A percentile compares a stretch with the other conserved stretches of the same genome.
phyloP scores from a whole-genome alignment of 345 rosid genomes.

The Rhodamnia argentea region DNA sequence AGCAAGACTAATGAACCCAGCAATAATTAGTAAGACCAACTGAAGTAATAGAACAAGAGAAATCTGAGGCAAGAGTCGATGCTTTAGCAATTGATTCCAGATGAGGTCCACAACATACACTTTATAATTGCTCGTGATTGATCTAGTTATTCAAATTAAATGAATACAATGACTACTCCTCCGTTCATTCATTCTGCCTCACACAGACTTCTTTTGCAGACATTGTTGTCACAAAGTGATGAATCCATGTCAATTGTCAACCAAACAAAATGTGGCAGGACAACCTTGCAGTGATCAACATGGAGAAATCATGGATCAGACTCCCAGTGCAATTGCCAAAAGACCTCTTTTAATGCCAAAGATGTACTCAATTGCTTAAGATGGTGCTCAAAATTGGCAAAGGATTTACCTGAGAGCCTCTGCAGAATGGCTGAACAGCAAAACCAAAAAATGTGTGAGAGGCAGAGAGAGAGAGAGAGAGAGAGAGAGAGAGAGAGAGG shows the following conservation, averaged over 20 bases:
- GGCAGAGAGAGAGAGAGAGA: background rate
- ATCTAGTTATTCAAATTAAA: background rate
- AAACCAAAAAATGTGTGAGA: constrained; percentile 2
- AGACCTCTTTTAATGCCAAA: background rate
- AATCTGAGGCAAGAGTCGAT: background rate
- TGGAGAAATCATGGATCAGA: background rate
- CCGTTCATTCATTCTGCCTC: background rate
- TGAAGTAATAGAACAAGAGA: background rate
- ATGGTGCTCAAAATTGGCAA: background rate
- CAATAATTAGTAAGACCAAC: background rate
- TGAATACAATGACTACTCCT: background rate
- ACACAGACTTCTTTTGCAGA: background rate
- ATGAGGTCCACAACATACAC: background rate
- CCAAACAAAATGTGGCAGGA: background rate
- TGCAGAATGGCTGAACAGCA: constrained; percentile 11
- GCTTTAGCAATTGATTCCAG: background rate
- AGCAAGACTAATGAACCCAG: background rate
- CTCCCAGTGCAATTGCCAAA: background rate
- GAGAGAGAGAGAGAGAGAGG: background rate
- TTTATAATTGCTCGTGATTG: background rate
- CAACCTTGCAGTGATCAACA: background rate
- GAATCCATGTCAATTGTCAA: background rate
- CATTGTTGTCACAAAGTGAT: background rate
- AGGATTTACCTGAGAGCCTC: constrained; percentile 21
- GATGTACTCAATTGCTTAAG: background rate